These are phyloP conservation scores for Cyberlindnera maclurae DNA, from an alignment of 805 yeast genomes.

Conservation along the genomic window DNA sequence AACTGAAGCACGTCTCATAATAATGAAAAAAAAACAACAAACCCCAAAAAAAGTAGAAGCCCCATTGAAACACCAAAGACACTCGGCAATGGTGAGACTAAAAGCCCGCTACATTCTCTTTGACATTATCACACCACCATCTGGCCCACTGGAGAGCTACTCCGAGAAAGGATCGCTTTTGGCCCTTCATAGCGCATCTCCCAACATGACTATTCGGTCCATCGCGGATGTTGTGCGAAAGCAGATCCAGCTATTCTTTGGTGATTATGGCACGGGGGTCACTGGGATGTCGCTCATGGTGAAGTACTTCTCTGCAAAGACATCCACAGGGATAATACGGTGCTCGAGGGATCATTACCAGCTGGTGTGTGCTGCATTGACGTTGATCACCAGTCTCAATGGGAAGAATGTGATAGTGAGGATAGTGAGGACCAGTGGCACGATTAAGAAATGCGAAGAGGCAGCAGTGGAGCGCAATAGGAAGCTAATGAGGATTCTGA, in stretches of 20 bases:
- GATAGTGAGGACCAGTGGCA: constrained; percentile 72
- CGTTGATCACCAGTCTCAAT: constrained; percentile 44
- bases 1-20: too few relatives aligned
- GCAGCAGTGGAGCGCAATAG: constrained; percentile 49
- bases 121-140: constrained; percentile 63
- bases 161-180: constrained; percentile 35
- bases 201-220: constrained; percentile 38
- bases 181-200: constrained; percentile 43
- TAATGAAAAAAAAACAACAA: too few relatives aligned
- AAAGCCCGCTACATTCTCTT: constrained; percentile 81
- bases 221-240: constrained; percentile 48
- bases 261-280: constrained; percentile 70
- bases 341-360: constrained; percentile 62
- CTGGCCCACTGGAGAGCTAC: constrained; percentile 16
- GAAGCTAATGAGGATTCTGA: constrained; percentile 18
- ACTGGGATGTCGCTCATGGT: constrained; percentile 53
- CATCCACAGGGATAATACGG: constrained; percentile 79
- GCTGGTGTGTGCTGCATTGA: constrained; percentile 59
- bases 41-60: too few relatives aligned
- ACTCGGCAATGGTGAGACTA: constrained; percentile 71
- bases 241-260: constrained; percentile 57
- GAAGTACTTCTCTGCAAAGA: constrained; percentile 74
- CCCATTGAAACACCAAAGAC: too few relatives aligned
- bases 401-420: constrained; percentile 42
- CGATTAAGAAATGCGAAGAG: constrained; percentile 77